Percentiles rank a stretch among this genome's conserved stretches.
These are phyloP conservation scores for Neurospora sp. DNA, from an alignment of 495 filamentous ascomycete species.

Conservation along the genomic window DNA sequence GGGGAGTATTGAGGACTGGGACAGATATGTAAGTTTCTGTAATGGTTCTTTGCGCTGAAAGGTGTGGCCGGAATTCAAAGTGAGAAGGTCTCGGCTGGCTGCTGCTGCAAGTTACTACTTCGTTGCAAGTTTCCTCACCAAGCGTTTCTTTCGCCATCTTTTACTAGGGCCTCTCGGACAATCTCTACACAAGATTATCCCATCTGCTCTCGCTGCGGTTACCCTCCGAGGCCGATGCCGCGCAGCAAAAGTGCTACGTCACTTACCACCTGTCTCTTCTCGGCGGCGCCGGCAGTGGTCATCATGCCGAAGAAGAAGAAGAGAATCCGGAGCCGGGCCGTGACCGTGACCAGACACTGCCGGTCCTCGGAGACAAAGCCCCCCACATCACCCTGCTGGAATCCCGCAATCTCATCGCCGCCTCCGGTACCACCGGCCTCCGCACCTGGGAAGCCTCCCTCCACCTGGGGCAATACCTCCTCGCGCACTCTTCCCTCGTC, in stretches of 20 bases:
- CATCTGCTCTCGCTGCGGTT: constrained; percentile 48
- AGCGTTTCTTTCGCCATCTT: constrained; percentile 1
- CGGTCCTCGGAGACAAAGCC: not conserved
- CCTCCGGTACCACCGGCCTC: constrained; percentile 69
- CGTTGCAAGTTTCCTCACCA: constrained; percentile 6
- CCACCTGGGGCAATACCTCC: constrained; percentile 70
- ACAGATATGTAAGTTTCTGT: constrained; percentile 62
- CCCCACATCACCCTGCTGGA: constrained; percentile 52
- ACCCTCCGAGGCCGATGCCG: constrained; percentile 48
- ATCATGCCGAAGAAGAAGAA: not conserved
- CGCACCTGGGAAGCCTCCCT: constrained; percentile 92
- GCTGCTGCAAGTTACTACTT: not conserved
- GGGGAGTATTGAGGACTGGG: constrained; percentile 58
- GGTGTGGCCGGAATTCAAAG: not conserved
- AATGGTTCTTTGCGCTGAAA: not conserved
- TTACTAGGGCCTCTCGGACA: constrained; percentile 62
- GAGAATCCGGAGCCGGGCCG: not conserved
- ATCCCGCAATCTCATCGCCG: constrained; percentile 62
- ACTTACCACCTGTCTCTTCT: constrained; percentile 52
- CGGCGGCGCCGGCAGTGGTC: not conserved
- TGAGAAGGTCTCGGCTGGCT: not conserved
- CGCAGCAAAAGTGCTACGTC: constrained; percentile 68
- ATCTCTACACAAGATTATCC: constrained; percentile 54
- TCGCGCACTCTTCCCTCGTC: constrained; percentile 29
- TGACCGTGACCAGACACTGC: not conserved